Base-by-base conservation (phyloP, 768 basidiomycete genomes). In the Mycena vulgaris region DNA sequence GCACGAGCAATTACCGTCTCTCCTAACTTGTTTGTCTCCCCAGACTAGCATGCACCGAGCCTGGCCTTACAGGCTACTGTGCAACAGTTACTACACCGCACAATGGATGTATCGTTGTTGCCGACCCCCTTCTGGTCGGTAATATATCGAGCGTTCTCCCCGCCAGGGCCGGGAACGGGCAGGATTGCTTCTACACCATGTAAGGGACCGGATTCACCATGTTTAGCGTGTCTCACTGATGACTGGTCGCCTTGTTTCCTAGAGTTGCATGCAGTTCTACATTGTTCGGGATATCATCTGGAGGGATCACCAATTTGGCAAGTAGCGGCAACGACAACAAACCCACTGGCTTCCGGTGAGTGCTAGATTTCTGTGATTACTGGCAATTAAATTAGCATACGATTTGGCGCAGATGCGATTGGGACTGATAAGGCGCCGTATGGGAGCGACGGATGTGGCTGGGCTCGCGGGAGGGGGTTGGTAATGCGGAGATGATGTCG, bases 361-460 rank as follows among this genome's bases (percentile, higher is more conserved):
- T 49, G n/a, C 27, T 49, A 49, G n/a, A n/a, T n/a, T n/a, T n/a
- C 48, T 21, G 48, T 49, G 27, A 21, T 49, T 49, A 49, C 27
- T 49, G 48, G 48, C 48, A 49, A 23, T 49, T 49, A 10, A 49
- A 49, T 49, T 49, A 21, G 27, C 48, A 21, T 49, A 21, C n/a
- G 48, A 49, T 49, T 49, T 49, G 48, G 48, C 48, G 48, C 48
- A 49, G 48, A 49, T 49, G 48, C 48, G 48, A 49, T 49, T 49
- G n/a, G n/a, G 48, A 49, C 27, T 49, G 4, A 49, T 7, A 23
- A 9, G 48, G 48, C 7, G 48, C n/a, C n/a, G 48, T 49, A 49
- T 49, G 48, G 48, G 48, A 49, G 25, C 48, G 48, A 49, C 48
- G 48, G 48, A n/a, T 49, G 48, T 49, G 48, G 16, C 48, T 49